Evolutionary conservation across 139 green algal species (phyloP), one percentile per base, ranked within the genome.

Genomic region (Monoraphidium neglectum): DNA sequence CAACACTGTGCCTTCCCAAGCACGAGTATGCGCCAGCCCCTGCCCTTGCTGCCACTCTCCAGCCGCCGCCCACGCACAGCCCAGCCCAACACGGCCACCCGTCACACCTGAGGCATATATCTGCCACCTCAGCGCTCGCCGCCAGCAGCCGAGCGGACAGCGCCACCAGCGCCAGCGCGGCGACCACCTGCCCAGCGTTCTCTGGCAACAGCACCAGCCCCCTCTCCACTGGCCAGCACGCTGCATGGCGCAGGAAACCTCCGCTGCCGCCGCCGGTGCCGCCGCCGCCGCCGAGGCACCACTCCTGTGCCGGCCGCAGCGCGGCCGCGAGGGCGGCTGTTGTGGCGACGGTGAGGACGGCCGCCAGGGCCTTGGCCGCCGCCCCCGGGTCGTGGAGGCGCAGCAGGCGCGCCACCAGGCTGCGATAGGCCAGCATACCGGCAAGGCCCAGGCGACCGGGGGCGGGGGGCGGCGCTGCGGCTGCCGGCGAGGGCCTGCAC

Each of bases 401-500:
- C 23, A 72, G 46, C 21, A 78, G 56, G 56, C 43, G 32, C 13
- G 72, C 60, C 16, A 78, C 72, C 4, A 78, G 46, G 46, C 72
- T 61, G 35, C 72, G 72, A 33, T 78, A 78, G 12, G 72, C 72
- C 6, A 78, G 2, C 18, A 66, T 72, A 21, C 72, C 72, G 18
- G 72, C 72, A 36, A 78, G 46, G 28, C n/a, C 56, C 32, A 78
- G 56, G 32, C 63, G 61, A 3, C 33, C 43, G 23, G 61, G 70
- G n/a, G 16, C 4, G 30, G 23, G 35, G 36, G 38, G 2, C 12
- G n/a, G n/a, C 16, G 38, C 70, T 53, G 70, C 57, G 40, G 36
- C 26, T 64, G 61, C 72, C 32, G 60, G 28, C 3, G n/a, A 1
- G n/a, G 37, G n/a, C n/a, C n/a, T 18, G 51, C 21, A 60, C 51